These are phyloP conservation scores for Ophiostoma novo-ulmi DNA, from an alignment of 2,329 filamentous ascomycete genomes.

Conservation along the genomic window DNA sequence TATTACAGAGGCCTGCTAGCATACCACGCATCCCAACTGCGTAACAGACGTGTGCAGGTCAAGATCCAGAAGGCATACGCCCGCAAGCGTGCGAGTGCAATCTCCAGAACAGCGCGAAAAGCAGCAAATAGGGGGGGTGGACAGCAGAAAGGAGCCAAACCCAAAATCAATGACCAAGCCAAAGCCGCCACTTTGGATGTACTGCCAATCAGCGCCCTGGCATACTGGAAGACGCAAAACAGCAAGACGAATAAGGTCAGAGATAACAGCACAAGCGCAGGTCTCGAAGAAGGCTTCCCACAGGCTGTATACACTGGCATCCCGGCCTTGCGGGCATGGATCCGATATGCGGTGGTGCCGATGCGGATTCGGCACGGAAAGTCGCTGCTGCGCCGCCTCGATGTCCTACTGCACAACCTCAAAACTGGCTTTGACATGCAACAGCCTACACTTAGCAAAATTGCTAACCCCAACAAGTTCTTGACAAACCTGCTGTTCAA, in stretches of 20 bases:
- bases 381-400: conserved; percentile 17
- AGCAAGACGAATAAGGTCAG: neutral
- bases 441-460: neutral
- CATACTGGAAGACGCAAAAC: conserved; percentile 15
- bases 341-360: conserved; percentile 19
- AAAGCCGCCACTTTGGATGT: conserved; percentile 12
- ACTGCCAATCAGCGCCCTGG: conserved; percentile 20
- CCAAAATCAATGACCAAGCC: neutral
- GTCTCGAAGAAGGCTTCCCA: conserved; percentile 14
- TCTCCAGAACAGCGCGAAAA: neutral
- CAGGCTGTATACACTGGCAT: conserved; percentile 15
- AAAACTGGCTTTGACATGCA: conserved; percentile 12
- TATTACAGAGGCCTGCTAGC: conserved; percentile 9
- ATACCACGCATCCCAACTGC: neutral
- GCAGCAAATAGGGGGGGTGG: neutral
- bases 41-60: conserved; percentile 3
- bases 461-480: neutral
- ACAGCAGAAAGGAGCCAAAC: neutral
- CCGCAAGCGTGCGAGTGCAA: neutral
- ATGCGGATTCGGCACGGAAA: conserved; percentile 16
- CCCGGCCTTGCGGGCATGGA: conserved; percentile 21
- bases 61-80: conserved; percentile 13
- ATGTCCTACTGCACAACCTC: conserved; percentile 16
- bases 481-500: neutral
- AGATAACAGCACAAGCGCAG: too few species aligned